phyloP scores from a whole-genome alignment of 176 grass and related monocot species.

The Coix lacrymajobi region DNA sequence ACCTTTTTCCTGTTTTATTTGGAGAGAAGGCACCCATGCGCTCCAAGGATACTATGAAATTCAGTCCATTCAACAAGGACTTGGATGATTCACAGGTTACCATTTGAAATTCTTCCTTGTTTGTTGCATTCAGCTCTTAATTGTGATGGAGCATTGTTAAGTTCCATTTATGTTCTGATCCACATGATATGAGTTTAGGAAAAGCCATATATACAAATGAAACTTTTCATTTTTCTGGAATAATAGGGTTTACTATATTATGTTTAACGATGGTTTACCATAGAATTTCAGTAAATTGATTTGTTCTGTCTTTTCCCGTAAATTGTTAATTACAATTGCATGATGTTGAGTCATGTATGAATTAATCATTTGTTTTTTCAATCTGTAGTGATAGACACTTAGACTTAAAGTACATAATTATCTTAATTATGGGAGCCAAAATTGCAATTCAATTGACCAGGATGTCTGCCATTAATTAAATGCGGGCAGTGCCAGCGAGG shows the following conservation, averaged over 20 bases:
- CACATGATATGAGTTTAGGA: neutral
- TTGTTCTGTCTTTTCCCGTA: neutral
- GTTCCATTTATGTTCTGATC: neutral
- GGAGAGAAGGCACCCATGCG: constrained; percentile 63
- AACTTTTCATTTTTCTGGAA: neutral
- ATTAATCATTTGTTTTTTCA: neutral
- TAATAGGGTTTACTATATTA: neutral
- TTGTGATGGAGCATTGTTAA: neutral
- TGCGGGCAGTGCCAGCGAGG: neutral
- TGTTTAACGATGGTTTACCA: neutral
- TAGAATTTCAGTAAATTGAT: neutral
- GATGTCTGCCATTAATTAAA: neutral
- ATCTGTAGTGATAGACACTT: neutral
- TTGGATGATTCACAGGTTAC: constrained; percentile 91
- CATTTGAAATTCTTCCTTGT: neutral
- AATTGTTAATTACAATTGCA: neutral
- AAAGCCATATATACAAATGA: neutral
- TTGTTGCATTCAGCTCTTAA: neutral
- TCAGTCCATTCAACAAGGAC: constrained; percentile 92
- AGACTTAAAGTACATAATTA: neutral
- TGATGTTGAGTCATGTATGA: constrained; percentile 16
- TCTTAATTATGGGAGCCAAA: neutral
- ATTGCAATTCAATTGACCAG: neutral
- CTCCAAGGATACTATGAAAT: constrained; percentile 59
- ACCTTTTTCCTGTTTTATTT: constrained; percentile 95